Conservation (phyloP, 495 filamentous ascomycete species). For the Amniculicola lignicola region DNA sequence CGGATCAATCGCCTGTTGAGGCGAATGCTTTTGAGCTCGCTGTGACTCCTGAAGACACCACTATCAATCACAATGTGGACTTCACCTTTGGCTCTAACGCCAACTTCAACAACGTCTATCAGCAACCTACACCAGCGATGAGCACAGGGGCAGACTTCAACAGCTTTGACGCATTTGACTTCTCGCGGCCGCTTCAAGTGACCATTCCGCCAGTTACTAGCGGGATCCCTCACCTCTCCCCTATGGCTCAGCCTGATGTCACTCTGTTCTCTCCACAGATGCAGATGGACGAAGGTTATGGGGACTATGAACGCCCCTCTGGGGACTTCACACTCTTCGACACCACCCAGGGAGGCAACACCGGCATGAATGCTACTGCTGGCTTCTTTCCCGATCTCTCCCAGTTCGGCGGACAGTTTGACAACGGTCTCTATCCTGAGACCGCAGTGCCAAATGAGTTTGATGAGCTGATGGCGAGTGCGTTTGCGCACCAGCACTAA, state of each 20-base stretch:
- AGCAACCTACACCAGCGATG: conserved; percentile 33
- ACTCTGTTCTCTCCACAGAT: conserved; percentile 31
- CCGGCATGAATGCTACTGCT: background rate
- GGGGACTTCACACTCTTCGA: conserved; percentile 31
- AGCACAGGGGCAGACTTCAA: conserved; percentile 25
- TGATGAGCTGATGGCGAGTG: conserved; percentile 25
- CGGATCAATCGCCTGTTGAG: conserved; percentile 28
- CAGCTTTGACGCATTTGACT: conserved; percentile 7
- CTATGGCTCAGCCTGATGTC: conserved; percentile 28
- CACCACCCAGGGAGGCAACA: background rate
- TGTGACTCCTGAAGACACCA: conserved; percentile 36
- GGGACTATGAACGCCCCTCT: conserved; percentile 22
- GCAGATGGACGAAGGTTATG: conserved; percentile 32
- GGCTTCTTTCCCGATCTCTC: conserved; percentile 29
- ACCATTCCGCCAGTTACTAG: conserved; percentile 7
- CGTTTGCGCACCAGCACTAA: conserved; percentile 4
- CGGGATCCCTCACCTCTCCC: conserved; percentile 28
- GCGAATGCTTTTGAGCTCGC: conserved; percentile 34
- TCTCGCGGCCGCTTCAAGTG: conserved; percentile 2
- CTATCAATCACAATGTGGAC: conserved; percentile 32
- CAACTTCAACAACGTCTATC: conserved; percentile 25
- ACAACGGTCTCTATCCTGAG: conserved; percentile 17
- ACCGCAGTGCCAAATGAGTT: conserved; percentile 6
- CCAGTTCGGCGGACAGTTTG: conserved; percentile 31
- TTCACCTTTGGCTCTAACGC: conserved; percentile 30